phyloP scores from a whole-genome alignment of 2,329 filamentous ascomycete species.

The Ceratocystis papillata region DNA sequence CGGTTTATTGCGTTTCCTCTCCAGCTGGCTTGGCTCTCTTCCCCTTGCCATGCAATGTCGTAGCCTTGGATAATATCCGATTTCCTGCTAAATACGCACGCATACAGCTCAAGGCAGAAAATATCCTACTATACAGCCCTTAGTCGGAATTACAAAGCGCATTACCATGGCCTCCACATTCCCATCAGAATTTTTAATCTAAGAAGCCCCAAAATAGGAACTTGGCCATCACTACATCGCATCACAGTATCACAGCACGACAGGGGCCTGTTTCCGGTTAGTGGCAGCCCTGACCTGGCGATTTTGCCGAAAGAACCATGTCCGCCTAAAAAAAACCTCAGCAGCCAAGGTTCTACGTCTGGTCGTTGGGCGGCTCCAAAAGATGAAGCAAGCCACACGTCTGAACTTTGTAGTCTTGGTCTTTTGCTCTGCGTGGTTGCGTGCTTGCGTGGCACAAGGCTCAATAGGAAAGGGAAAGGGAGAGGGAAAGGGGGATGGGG shows the following conservation, averaged over 20 bases:
- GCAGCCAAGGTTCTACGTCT: no score
- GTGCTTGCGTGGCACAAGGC: neutral
- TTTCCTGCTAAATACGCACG: neutral
- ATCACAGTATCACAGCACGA: neutral
- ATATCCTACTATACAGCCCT: neutral
- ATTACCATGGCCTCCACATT: no score
- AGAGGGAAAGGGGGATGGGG: neutral
- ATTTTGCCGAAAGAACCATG: neutral
- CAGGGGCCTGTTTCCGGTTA: constrained; percentile 4
- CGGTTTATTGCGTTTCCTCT: no score
- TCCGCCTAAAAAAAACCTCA: neutral
- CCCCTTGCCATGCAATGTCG: neutral
- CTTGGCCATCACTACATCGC: neutral
- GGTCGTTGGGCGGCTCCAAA: neutral
- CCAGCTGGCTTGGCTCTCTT: neutral
- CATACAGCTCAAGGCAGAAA: neutral
- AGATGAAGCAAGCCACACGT: constrained; percentile 8
- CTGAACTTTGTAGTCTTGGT: neutral
- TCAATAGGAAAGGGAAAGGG: neutral
- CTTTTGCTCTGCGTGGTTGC: neutral
- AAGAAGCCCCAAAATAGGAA: neutral
- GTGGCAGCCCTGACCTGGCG: neutral
- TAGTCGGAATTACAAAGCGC: no score
- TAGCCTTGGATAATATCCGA: neutral
- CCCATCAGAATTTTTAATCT: neutral